These are phyloP conservation scores for Cicer judaicum DNA, from an alignment of 306 rosid genomes.

Conservation along the genomic window DNA sequence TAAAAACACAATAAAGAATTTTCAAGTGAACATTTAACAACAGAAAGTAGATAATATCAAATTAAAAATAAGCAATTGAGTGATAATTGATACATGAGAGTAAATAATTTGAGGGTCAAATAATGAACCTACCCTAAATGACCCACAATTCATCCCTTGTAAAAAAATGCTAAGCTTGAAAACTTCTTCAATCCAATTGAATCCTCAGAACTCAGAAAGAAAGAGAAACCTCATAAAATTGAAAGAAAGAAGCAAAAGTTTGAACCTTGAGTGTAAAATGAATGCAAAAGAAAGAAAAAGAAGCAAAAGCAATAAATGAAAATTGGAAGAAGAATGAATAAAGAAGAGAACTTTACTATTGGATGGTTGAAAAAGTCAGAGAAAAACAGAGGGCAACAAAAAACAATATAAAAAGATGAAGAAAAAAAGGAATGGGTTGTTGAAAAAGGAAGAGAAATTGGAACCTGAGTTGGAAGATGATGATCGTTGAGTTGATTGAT, in stretches of 20 bases:
- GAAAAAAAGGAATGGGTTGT: not conserved
- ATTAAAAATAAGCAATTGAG: not conserved
- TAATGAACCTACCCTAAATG: not conserved
- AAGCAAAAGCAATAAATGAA: slow-evolving; percentile 29
- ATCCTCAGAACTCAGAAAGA: not conserved
- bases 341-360: slow-evolving; percentile 41
- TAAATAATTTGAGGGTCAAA: not conserved
- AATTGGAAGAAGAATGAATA: not conserved
- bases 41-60: slow-evolving; percentile 16
- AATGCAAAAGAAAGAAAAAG: not conserved
- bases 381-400: slow-evolving; percentile 23
- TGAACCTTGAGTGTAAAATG: slow-evolving; percentile 5
- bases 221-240: not conserved
- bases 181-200: not conserved
- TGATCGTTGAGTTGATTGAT: not conserved
- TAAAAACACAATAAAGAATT: not conserved
- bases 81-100: slow-evolving; percentile 15
- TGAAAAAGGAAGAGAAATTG: slow-evolving; percentile 32
- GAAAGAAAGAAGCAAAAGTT: slow-evolving; percentile 5
- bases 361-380: slow-evolving; percentile 26
- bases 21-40: not conserved
- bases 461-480: slow-evolving; percentile 25
- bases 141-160: not conserved
- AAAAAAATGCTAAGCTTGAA: not conserved
- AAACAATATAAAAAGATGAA: not conserved